Evolutionary conservation across 2,329 filamentous ascomycete species (phyloP).

Genomic region (Phialocephala sp.): DNA sequence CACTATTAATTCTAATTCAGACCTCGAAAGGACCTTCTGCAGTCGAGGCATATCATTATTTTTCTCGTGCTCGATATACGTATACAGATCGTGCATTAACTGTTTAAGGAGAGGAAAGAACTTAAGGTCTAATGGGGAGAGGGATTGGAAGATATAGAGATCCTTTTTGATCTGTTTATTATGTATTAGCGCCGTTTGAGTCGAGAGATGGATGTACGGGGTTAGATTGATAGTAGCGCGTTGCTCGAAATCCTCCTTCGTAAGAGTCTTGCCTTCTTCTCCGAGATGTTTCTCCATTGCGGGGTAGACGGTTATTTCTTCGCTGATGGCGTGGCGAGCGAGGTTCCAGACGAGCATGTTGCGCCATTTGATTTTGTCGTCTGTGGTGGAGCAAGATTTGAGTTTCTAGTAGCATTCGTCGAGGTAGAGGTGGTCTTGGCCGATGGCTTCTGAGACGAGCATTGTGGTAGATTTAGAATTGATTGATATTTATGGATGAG

Average conservation of each 20-base stretch:
- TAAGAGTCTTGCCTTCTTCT: slow-evolving; percentile 49
- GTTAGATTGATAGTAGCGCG: slow-evolving; percentile 44
- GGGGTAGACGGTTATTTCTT: slow-evolving; percentile 59
- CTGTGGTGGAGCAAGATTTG: slow-evolving; percentile 43
- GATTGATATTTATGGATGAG: too few relatives aligned
- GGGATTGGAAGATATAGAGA: slow-evolving; percentile 55
- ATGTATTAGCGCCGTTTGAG: background rate
- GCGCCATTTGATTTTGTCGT: slow-evolving; percentile 49
- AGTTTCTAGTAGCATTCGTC: slow-evolving; percentile 51
- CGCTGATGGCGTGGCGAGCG: slow-evolving; percentile 53
- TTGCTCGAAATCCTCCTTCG: slow-evolving; percentile 54
- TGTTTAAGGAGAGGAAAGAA: slow-evolving; percentile 51
- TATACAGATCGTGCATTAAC: slow-evolving; percentile 50
- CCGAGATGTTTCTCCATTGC: slow-evolving; percentile 56
- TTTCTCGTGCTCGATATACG: slow-evolving; percentile 59
- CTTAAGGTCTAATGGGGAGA: slow-evolving; percentile 47
- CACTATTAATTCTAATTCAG: slow-evolving; percentile 47
- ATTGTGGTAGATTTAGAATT: slow-evolving; percentile 5
- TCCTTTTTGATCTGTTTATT: slow-evolving; percentile 54
- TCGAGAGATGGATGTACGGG: background rate
- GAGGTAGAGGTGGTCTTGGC: slow-evolving; percentile 47
- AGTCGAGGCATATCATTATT: slow-evolving; percentile 54
- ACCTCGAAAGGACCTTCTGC: slow-evolving; percentile 48
- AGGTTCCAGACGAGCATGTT: slow-evolving; percentile 57
- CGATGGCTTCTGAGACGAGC: slow-evolving; percentile 42